phyloP scores from a whole-genome alignment of 2,329 filamentous ascomycete genomes.

The Trichoderma sp. region DNA sequence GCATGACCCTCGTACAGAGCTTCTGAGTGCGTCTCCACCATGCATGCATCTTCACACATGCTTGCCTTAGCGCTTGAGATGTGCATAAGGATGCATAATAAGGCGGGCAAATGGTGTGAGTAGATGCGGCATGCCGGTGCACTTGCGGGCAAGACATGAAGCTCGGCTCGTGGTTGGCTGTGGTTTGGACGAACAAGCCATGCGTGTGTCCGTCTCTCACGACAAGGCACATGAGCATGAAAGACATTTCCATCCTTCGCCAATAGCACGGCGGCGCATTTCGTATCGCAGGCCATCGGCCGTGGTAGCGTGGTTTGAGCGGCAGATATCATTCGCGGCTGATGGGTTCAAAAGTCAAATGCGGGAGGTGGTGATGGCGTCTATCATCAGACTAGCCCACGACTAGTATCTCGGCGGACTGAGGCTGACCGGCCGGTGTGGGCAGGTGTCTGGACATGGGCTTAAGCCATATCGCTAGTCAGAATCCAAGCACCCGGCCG shows the following conservation, averaged over 20 bases:
- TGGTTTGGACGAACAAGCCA: neutral
- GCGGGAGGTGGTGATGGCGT: conserved; percentile 1
- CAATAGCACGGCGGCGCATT: neutral
- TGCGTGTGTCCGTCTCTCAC: conserved; percentile 1
- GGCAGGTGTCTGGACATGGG: conserved; percentile 6
- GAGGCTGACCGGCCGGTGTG: conserved; percentile 17
- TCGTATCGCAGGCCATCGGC: conserved; percentile 3
- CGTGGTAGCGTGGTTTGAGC: neutral
- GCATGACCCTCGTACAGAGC: conserved; percentile 19
- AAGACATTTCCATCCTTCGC: neutral
- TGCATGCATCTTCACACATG: conserved; percentile 17
- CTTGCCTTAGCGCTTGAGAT: conserved; percentile 16
- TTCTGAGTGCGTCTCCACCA: conserved; percentile 14
- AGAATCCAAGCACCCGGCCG: neutral
- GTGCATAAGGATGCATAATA: conserved; percentile 20
- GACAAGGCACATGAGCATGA: neutral
- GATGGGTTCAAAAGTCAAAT: conserved; percentile 7
- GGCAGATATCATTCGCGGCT: conserved; percentile 7
- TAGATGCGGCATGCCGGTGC: conserved; percentile 9
- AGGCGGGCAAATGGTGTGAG: conserved; percentile 12
- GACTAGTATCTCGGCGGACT: conserved; percentile 10
- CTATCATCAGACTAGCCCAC: neutral
- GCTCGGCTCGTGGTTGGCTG: conserved; percentile 5
- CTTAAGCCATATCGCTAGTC: neutral
- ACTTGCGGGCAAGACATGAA: conserved; percentile 2